A percentile compares a stretch with the other conserved stretches of the same genome.
Evolutionary conservation across 805 yeast genomes (phyloP).

Genomic region (Pichia nanzhaoensis): DNA sequence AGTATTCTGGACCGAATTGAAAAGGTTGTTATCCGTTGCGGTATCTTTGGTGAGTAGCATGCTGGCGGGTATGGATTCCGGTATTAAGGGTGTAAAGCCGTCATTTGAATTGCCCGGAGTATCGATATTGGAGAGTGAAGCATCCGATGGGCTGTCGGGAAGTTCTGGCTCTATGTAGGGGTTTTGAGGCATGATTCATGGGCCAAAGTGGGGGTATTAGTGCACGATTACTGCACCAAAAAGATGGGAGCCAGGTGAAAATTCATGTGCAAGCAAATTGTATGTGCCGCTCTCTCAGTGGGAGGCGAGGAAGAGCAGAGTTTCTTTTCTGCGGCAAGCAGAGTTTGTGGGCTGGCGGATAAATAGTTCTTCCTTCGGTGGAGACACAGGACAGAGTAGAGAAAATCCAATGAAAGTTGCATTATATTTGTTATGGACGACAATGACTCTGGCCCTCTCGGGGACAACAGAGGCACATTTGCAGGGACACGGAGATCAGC

Average conservation of each 20-base stretch:
- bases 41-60: background rate
- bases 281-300: too few relatives aligned
- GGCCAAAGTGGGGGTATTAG: too few relatives aligned
- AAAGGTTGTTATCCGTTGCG: background rate
- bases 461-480: background rate
- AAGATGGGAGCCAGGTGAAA: too few relatives aligned
- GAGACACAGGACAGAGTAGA: background rate
- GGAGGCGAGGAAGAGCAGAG: too few relatives aligned
- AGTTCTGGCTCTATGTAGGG: background rate
- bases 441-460: background rate
- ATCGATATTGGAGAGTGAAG: background rate
- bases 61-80: background rate
- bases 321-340: too few relatives aligned
- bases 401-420: background rate
- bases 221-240: background rate
- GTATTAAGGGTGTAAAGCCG: too few relatives aligned
- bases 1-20: background rate
- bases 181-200: background rate
- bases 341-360: too few relatives aligned
- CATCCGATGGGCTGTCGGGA: conserved; percentile 3
- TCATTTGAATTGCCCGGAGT: background rate
- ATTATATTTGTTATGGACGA: background rate
- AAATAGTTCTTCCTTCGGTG: too few relatives aligned
- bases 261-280: too few relatives aligned
- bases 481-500: background rate